These are phyloP conservation scores for Niebla homalea DNA, from an alignment of 495 filamentous ascomycete species.

Conservation along the genomic window DNA sequence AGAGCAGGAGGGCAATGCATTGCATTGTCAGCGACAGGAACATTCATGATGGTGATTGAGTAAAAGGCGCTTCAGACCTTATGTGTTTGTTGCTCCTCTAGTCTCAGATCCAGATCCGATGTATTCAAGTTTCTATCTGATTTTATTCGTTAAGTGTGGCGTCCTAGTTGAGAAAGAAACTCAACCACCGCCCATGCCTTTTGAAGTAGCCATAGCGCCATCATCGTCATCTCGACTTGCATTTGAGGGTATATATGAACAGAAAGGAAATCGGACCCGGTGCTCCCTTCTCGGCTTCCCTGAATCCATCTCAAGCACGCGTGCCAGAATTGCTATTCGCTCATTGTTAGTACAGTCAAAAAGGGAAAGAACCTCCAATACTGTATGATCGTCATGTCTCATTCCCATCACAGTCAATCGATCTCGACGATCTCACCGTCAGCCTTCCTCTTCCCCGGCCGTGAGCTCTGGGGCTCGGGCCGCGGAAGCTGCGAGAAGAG, in stretches of 20 bases:
- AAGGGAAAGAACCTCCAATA: not conserved
- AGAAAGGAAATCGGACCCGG: not conserved
- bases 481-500: conserved; percentile 3
- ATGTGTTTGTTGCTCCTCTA: too few species aligned
- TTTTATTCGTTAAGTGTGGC: too few species aligned
- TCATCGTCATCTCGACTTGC: too few species aligned
- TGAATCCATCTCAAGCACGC: not conserved
- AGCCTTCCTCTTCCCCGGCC: conserved; percentile 8
- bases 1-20: too few species aligned
- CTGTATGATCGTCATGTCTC: not conserved
- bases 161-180: too few species aligned
- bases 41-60: too few species aligned
- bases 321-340: not conserved
- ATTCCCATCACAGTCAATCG: conserved; percentile 2
- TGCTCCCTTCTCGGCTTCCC: not conserved
- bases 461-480: conserved; percentile 1
- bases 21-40: too few species aligned
- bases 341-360: not conserved
- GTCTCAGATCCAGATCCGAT: too few species aligned
- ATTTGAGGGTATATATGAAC: not conserved
- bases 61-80: too few species aligned
- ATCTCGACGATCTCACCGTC: conserved; percentile 10
- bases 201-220: too few species aligned
- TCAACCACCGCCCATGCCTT: too few species aligned
- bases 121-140: too few species aligned